These are phyloP conservation scores for Xylaria multiplex DNA, from an alignment of 2,329 filamentous ascomycete genomes.

Conservation along the genomic window DNA sequence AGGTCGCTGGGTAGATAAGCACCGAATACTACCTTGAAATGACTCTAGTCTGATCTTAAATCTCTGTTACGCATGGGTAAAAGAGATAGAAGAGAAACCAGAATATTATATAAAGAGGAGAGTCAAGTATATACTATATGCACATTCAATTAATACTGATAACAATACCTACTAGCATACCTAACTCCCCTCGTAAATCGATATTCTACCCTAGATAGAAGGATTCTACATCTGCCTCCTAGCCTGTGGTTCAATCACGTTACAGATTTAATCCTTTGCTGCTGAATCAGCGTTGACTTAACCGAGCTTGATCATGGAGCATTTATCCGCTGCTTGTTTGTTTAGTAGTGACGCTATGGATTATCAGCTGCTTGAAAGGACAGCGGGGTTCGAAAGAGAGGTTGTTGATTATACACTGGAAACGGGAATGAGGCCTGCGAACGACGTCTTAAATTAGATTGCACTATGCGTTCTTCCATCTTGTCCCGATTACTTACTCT, in stretches of 20 bases:
- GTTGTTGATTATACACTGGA: neutral
- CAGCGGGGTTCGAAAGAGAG: too few relatives aligned
- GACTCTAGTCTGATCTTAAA: neutral
- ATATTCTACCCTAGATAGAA: neutral
- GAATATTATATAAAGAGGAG: neutral
- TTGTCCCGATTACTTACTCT: neutral
- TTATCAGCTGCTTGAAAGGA: neutral
- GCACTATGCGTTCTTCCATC: neutral
- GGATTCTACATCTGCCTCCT: neutral
- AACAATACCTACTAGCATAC: too few relatives aligned
- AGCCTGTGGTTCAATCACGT: neutral
- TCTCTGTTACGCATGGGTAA: neutral
- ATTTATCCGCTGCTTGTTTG: neutral
- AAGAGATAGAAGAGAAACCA: neutral
- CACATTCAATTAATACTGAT: too few relatives aligned
- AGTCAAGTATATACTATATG: neutral
- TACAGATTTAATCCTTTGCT: neutral
- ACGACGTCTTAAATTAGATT: neutral
- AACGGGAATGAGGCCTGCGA: neutral
- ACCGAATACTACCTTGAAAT: slow-evolving; percentile 17
- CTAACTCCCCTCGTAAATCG: neutral
- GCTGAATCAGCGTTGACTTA: neutral
- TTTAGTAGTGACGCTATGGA: neutral
- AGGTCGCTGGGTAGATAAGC: slow-evolving; percentile 12
- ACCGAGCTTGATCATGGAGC: neutral